Percentiles rank a stretch among this genome's conserved stretches.
These are phyloP conservation scores for Arthrocladium fulminans DNA, from an alignment of 2,329 filamentous ascomycete species.

Conservation along the genomic window DNA sequence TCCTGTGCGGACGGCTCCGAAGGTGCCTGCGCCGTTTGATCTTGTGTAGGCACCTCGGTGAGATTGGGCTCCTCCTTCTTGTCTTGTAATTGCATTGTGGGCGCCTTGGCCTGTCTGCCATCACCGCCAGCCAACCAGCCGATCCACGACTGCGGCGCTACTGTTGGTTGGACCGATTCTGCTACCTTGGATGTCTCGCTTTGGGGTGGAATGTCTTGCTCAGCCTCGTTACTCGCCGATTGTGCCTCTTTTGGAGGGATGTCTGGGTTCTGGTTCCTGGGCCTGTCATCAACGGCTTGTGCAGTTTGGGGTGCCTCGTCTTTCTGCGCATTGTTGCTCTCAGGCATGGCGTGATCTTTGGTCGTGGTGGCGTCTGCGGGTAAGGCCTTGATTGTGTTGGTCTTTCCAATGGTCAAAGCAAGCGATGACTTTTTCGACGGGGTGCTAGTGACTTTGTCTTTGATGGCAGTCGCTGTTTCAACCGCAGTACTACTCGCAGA, in stretches of 20 bases:
- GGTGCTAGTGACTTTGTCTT: constrained; percentile 25
- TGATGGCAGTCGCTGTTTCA: constrained; percentile 25
- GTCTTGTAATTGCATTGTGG: not conserved
- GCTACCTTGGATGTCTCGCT: not conserved
- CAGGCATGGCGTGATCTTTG: constrained; percentile 33
- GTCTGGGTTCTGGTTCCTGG: not conserved
- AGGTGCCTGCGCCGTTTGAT: not conserved
- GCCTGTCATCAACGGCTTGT: not conserved
- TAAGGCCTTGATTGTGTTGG: constrained; percentile 35
- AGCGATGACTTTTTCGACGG: constrained; percentile 28
- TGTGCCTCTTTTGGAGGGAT: not conserved
- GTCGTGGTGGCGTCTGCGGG: constrained; percentile 39
- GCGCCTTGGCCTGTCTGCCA: constrained; percentile 1
- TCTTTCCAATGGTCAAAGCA: constrained; percentile 35
- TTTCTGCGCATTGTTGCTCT: constrained; percentile 19
- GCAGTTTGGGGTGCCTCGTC: not conserved
- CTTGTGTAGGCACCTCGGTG: not conserved
- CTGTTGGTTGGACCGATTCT: not conserved
- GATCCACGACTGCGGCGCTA: constrained; percentile 3
- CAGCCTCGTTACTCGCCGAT: not conserved
- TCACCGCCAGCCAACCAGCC: constrained; percentile 9
- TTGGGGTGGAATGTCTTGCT: not conserved
- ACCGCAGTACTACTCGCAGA: constrained; percentile 32
- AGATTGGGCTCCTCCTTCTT: not conserved
- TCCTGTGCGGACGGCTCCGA: not conserved